Base-by-base conservation (phyloP, 306 rosid species). In the Dryas drummondii region DNA sequence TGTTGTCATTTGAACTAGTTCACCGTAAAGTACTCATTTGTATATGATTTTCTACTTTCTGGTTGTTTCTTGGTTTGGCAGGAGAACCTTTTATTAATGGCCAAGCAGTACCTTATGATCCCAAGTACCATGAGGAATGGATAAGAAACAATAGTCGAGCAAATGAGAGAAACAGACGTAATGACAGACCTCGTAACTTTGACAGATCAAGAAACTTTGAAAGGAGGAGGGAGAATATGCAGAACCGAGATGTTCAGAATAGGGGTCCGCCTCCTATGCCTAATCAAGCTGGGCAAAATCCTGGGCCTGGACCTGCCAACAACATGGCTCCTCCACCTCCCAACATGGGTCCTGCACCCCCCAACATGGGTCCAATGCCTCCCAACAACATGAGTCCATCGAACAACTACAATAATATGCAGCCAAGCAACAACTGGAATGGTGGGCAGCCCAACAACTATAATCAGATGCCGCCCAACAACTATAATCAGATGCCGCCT, bases 51-150 rank as follows among this genome's bases (percentile, higher is more conserved):
- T 44, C 49, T 62, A 45, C 4, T 15, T 26, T 9, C 41, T 84
- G 62, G 40, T 80, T 56, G 9, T n/a, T 72, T 77, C 63, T 77
- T 68, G n/a, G 2, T 52, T 78, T 70, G 69, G 60, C 85, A 92
- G 99, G 99, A 15, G 98, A 96, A 82, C 99, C 99, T 54, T 96
- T 96, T 75, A 92, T 96, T 32, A 83, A 96, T 52, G 98, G 99
- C 41, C 77, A 90, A 77, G 98, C 97, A 3, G 96, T 96, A 68
- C 93, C 99, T 4, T 96, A 96, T 85, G 99, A 96, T 60, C 88
- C 97, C 32, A 90, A 90, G 80, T 96, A 89, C 82, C 96, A 96
- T 42, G 97, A 92, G 58, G 99, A 96, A 66, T 92, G 97, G 97
- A 88, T 90, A 66, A 87, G 96, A 71, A 96, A 90, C 91, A 96